phyloP scores from a whole-genome alignment of 352 stramenopile genomes.

The Globisporangium cylindrosporum region DNA sequence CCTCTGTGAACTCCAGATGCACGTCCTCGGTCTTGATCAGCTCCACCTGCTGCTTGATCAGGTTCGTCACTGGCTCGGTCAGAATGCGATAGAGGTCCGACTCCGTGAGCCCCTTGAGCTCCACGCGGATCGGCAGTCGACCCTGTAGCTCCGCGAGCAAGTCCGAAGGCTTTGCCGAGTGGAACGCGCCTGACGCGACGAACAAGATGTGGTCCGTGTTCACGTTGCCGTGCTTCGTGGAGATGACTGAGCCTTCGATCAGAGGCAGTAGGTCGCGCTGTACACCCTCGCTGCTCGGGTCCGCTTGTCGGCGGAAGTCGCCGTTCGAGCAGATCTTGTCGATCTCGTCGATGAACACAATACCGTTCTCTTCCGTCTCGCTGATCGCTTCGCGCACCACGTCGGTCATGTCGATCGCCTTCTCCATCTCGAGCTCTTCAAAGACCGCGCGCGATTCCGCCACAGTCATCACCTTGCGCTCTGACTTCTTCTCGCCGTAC shows the following conservation, averaged over 20 bases:
- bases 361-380: constrained; percentile 98
- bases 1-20: constrained; percentile 94
- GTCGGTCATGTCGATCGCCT: constrained; percentile 89
- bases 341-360: constrained; percentile 99
- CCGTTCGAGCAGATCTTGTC: constrained; percentile 99
- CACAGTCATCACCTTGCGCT: constrained; percentile 93
- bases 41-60: constrained; percentile 97
- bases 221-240: constrained; percentile 99
- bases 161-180: constrained; percentile 97
- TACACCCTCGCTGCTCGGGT: constrained; percentile 98
- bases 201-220: constrained; percentile 99
- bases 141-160: constrained; percentile 98
- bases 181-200: constrained; percentile 97
- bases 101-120: constrained; percentile 98
- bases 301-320: constrained; percentile 91
- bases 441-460: constrained; percentile 92
- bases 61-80: constrained; percentile 98
- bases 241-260: constrained; percentile 97
- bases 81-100: constrained; percentile 99
- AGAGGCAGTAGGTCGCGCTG: constrained; percentile 98
- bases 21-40: constrained; percentile 97
- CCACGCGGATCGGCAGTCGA: constrained; percentile 97
- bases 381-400: constrained; percentile 81
- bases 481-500: constrained; percentile 81
- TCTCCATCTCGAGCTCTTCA: constrained; percentile 96